Percentiles rank a stretch among this genome's conserved stretches.
Evolutionary conservation across 169 alveolate species (phyloP).

Genomic region (Eimeria acervulina): DNA sequence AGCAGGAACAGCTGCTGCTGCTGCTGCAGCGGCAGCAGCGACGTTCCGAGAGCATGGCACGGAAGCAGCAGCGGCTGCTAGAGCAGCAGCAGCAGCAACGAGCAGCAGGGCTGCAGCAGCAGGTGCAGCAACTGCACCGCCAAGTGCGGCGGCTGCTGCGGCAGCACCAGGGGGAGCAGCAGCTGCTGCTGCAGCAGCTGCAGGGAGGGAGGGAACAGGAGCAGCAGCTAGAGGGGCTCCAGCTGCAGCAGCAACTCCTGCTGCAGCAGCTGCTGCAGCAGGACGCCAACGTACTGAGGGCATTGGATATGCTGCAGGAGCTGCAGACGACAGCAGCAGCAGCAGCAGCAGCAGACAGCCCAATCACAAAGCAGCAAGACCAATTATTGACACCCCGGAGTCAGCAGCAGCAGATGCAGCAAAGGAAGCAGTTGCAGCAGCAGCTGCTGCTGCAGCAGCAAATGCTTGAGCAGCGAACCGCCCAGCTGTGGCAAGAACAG

Average conservation of each 20-base stretch:
- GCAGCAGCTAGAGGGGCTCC: conserved; percentile 47
- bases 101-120: conserved; percentile 52
- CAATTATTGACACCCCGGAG: neutral
- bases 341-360: conserved; percentile 21
- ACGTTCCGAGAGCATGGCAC: neutral
- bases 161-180: conserved; percentile 68
- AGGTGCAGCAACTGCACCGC: conserved; percentile 53
- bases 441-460: conserved; percentile 68
- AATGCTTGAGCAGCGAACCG: conserved; percentile 49
- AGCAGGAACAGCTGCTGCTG: neutral
- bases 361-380: neutral
- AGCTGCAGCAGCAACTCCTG: conserved; percentile 52
- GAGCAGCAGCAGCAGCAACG: conserved; percentile 65
- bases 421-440: conserved; percentile 38
- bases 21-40: conserved; percentile 51
- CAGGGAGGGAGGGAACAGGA: conserved; percentile 51
- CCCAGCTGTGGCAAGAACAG: conserved; percentile 43
- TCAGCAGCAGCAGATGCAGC: conserved; percentile 39
- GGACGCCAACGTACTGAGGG: conserved; percentile 25
- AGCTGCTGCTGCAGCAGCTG: conserved; percentile 60
- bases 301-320: conserved; percentile 41
- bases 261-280: conserved; percentile 70
- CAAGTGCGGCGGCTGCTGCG: conserved; percentile 71
- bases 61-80: neutral
- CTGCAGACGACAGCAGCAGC: conserved; percentile 28